phyloP scores from a whole-genome alignment of 257 asterid species.

The Paraleonurus japonicus region DNA sequence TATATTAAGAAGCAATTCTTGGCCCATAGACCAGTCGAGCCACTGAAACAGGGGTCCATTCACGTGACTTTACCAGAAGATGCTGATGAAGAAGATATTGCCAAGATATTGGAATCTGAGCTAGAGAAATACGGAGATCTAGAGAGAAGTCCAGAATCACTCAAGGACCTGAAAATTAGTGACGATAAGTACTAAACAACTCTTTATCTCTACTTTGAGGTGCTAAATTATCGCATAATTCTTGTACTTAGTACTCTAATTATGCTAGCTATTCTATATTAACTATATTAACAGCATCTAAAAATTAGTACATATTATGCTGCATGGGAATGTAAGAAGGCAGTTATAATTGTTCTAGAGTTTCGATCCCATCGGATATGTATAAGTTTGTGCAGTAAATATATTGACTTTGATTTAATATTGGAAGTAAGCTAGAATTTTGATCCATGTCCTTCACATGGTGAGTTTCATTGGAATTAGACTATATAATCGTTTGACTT shows the following conservation, averaged over 20 bases:
- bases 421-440: slow-evolving; percentile 2
- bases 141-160: slow-evolving; percentile 34
- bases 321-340: slow-evolving; percentile 12
- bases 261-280: slow-evolving; percentile 20
- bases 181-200: slow-evolving; percentile 31
- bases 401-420: slow-evolving; percentile 22
- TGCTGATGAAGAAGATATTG: slow-evolving; percentile 52
- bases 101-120: slow-evolving; percentile 61
- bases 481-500: neutral
- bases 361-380: slow-evolving; percentile 17
- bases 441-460: slow-evolving; percentile 20
- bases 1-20: slow-evolving; percentile 54
- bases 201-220: slow-evolving; percentile 26
- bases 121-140: slow-evolving; percentile 43
- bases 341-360: neutral
- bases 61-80: slow-evolving; percentile 67
- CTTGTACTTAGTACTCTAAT: slow-evolving; percentile 16
- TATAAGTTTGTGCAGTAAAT: slow-evolving; percentile 25
- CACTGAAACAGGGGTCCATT: slow-evolving; percentile 59
- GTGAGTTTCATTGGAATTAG: neutral
- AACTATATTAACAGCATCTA: slow-evolving; percentile 17
- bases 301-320: slow-evolving; percentile 22
- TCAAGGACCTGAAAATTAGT: slow-evolving; percentile 37
- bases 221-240: slow-evolving; percentile 17
- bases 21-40: slow-evolving; percentile 28